Conservation (phyloP, 108 stramenopile genomes). For the Cyclostephanos invisitatus region DNA sequence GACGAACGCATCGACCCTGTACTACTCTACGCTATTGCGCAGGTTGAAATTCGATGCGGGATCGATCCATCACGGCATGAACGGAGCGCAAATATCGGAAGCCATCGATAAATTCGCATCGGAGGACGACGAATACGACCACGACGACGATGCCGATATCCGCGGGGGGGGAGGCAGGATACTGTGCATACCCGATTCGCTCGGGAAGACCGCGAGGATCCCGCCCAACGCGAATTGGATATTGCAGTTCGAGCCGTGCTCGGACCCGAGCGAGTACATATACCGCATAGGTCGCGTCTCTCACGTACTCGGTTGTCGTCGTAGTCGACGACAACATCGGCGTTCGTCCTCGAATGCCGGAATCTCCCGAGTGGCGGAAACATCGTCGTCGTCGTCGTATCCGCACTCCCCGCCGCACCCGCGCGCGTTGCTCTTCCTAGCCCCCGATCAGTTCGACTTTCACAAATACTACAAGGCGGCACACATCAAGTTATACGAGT, state of each 20-base stretch:
- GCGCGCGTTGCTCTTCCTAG: conserved; percentile 34
- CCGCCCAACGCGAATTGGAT: conserved; percentile 30
- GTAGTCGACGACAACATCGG: background rate
- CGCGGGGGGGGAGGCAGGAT: conserved; percentile 11
- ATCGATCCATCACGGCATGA: conserved; percentile 16
- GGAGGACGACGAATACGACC: background rate
- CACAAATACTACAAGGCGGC: conserved; percentile 36
- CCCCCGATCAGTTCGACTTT: conserved; percentile 33
- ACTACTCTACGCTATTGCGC: conserved; percentile 21
- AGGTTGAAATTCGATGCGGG: conserved; percentile 32
- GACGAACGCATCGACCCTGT: conserved; percentile 37
- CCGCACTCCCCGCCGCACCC: background rate
- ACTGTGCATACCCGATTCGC: conserved; percentile 35
- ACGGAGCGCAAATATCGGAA: conserved; percentile 19
- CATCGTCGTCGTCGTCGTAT: background rate
- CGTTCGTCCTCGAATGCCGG: background rate
- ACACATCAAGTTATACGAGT: conserved; percentile 31
- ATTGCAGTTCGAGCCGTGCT: conserved; percentile 43
- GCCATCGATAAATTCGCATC: conserved; percentile 16
- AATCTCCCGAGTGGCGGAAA: background rate
- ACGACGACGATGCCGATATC: background rate
- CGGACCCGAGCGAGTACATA: conserved; percentile 38
- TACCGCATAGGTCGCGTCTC: conserved; percentile 27
- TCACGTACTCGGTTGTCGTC: background rate
- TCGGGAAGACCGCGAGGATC: conserved; percentile 15